A percentile compares a stretch with the other conserved stretches of the same genome.
These are phyloP conservation scores for Sphaerulina vaccinii DNA, from an alignment of 2,329 filamentous ascomycete species.

Conservation along the genomic window DNA sequence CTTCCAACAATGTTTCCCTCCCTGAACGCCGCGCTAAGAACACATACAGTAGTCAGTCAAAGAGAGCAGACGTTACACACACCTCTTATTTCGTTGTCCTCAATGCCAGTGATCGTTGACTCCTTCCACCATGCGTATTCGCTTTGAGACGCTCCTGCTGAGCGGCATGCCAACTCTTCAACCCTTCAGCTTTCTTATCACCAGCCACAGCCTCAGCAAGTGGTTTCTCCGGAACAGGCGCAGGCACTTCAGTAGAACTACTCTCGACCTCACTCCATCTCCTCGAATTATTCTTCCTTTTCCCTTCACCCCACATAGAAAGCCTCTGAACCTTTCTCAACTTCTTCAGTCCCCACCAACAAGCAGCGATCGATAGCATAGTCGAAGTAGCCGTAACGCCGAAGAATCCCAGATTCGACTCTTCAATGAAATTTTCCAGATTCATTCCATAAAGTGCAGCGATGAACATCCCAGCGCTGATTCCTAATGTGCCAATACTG, in stretches of 20 bases:
- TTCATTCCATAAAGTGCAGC: slow-evolving; percentile 99
- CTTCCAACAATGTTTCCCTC: neutral
- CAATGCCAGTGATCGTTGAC: slow-evolving; percentile 4
- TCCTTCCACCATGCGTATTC: slow-evolving; percentile 4
- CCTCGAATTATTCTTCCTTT: slow-evolving; percentile 31
- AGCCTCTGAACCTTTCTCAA: slow-evolving; percentile 83
- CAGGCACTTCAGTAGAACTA: too few relatives aligned
- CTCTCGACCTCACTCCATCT: slow-evolving; percentile 33
- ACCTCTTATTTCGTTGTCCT: slow-evolving; percentile 2
- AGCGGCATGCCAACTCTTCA: slow-evolving; percentile 29
- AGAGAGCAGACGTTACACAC: neutral
- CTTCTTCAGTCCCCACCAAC: slow-evolving; percentile 78
- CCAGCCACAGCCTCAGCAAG: slow-evolving; percentile 32
- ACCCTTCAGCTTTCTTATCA: slow-evolving; percentile 31
- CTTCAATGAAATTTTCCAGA: slow-evolving; percentile 96
- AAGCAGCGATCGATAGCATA: slow-evolving; percentile 72
- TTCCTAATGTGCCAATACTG: slow-evolving; percentile 89
- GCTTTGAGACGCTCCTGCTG: slow-evolving; percentile 27
- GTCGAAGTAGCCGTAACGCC: slow-evolving; percentile 70
- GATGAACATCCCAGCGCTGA: slow-evolving; percentile 90
- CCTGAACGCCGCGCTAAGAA: slow-evolving; percentile 13
- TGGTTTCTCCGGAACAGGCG: slow-evolving; percentile 17
- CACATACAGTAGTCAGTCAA: slow-evolving; percentile 1
- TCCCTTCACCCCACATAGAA: slow-evolving; percentile 73
- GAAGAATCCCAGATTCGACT: slow-evolving; percentile 81